Base-by-base conservation (phyloP, 108 stramenopile species). In the Discostella stelligeroides region DNA sequence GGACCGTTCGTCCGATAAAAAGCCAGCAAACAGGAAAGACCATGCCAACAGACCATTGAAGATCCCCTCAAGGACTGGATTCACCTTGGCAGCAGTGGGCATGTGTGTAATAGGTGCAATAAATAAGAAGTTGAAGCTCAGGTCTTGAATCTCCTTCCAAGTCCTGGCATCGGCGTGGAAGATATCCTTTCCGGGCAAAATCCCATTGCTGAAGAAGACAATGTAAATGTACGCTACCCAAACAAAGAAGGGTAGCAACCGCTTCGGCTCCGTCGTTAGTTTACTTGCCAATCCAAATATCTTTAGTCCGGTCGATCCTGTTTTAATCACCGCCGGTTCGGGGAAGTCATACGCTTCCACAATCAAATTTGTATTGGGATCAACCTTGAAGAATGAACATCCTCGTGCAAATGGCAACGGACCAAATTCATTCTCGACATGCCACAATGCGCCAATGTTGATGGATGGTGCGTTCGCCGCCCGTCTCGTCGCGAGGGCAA, bases 31-130 rank as follows among this genome's bases (percentile, higher is more conserved):
- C 67, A 96, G 49, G 61, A 88, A 92, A 1, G 92, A 88, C 92
- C 92, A 96, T 12, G 89, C 87, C 65, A 96, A 83, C 20, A 94
- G 58, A n/a, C 86, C 53, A 68, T 96, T 96, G 73, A 96, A 96
- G 13, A 93, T 73, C 13, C 86, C 95, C 66, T 96, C 95, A 58
- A 96, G 59, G 51, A 84, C 79, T 7, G 95, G 92, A 69, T 94
- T 92, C 18, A 96, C 80, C n/a, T 74, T 73, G 1, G 90, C 87
- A 20, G 84, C 66, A 58, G 94, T 83, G 7, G 89, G 85, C 59
- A 95, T 57, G 25, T 86, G 59, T 30, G 91, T 45, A n/a, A 89
- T 51, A 4, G 95, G 93, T 24, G 84, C 75, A 23, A 96, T 84
- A 18, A 92, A 75, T 54, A 92, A 90, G 55, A 96, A 93, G 62